Evolutionary conservation across 345 rosid species (phyloP), one percentile per base, ranked within the genome.

Genomic region (Eutrema yunnanense): DNA sequence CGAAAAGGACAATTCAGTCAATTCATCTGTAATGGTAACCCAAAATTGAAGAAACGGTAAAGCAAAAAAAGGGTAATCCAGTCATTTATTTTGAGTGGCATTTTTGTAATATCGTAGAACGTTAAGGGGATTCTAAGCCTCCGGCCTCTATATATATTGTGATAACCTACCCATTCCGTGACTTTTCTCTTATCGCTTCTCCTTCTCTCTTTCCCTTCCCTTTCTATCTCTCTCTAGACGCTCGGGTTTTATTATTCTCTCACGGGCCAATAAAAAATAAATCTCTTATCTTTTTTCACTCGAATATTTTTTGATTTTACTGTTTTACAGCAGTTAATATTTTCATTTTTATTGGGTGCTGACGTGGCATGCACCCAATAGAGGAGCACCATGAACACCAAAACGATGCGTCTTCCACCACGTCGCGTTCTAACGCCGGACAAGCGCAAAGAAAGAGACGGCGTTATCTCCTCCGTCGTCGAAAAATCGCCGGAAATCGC

Each of bases 321-420:
- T 46, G 57, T 50, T 51, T 40, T 30, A 27, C 50, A 4, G 40
- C 60, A 53, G 69, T 73, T 46, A 73, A 62, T 50, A 11, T 37
- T 61, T 50, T 37, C 7, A 5, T 9, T 52, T 78, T 53, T 2
- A 44, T 41, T 64, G 33, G 60, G 61, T 55, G 80, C 65, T 79
- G 79, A 87, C 94, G 94, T 93, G 98, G 96, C 90, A 85, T 82
- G 87, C 82, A 80, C 72, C 67, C 32, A 55, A 70, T 41, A 61
- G 40, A 68, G 50, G 68, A 40, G 12, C 46, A 55, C 46, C 48
- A 87, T 82, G 87, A 84, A 80, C 71, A 84, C 90, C 88, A 81
- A 85, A 82, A 82, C 88, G 85, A 93, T 93, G 98, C 96, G 98
- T 72, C 85, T 87, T 14, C 92, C 91, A 41, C 86, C 97, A 62